A percentile compares a stretch with the other conserved stretches of the same genome.
These are phyloP conservation scores for Solanum sejunctum DNA, from an alignment of 257 asterid genomes.

Conservation along the genomic window DNA sequence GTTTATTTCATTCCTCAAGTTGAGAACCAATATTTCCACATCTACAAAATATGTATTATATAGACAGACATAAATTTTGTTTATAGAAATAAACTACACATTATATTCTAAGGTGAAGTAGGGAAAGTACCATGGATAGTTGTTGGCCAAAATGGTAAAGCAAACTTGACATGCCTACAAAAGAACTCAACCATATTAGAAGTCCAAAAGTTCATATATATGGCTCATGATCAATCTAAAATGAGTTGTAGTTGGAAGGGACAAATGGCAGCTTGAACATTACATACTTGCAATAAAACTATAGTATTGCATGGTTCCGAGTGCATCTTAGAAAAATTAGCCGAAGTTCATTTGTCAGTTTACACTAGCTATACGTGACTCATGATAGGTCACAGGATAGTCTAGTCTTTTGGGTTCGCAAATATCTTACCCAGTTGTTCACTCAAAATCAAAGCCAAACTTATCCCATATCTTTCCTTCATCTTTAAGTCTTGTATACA, in stretches of 20 bases:
- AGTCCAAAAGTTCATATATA: not conserved
- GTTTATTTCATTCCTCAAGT: not conserved
- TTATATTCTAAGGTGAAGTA: not conserved
- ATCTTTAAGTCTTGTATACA: not conserved
- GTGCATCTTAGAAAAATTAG: not conserved
- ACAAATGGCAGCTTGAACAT: not conserved
- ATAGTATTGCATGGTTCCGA: not conserved
- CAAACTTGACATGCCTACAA: not conserved
- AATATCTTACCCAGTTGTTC: not conserved
- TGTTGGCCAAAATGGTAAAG: not conserved
- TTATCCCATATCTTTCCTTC: not conserved
- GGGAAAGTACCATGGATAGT: not conserved
- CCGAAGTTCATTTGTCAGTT: not conserved
- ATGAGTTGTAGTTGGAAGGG: not conserved
- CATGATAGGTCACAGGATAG: not conserved
- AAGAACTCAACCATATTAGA: not conserved
- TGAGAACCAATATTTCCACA: not conserved
- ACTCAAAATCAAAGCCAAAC: not conserved
- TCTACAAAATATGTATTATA: not conserved
- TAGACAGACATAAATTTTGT: not conserved
- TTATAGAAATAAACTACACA: not conserved
- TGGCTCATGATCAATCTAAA: not conserved
- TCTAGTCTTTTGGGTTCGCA: not conserved
- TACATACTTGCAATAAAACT: not conserved
- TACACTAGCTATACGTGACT: not conserved